Conservation (phyloP, 345 rosid genomes). For the Hibiscus tridactylites region DNA sequence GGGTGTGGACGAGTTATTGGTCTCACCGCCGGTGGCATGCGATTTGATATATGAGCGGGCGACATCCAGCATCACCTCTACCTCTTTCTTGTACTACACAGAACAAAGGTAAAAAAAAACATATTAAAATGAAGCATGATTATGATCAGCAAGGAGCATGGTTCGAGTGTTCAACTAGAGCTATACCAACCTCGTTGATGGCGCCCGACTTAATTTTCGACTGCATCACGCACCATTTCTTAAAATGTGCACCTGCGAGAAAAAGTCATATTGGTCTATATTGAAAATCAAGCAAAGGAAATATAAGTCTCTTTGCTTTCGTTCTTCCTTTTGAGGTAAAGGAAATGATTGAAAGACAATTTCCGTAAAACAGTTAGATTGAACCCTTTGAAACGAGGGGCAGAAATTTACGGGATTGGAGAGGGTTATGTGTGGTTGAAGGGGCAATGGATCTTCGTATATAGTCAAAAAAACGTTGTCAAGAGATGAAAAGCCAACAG, state of each 20-base stretch:
- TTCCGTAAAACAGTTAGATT: neutral
- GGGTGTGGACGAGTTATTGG: constrained; percentile 12
- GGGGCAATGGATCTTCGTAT: neutral
- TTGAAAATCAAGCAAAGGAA: too few species aligned
- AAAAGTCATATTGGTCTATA: too few species aligned
- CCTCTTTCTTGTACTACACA: constrained; percentile 80
- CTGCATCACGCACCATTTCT: constrained; percentile 99
- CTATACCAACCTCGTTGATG: constrained; percentile 54
- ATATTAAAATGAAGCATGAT: neutral
- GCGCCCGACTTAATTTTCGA: constrained; percentile 90
- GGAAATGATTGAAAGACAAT: neutral
- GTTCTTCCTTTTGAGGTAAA: neutral
- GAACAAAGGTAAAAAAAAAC: neutral
- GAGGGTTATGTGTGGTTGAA: neutral
- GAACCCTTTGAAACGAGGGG: neutral
- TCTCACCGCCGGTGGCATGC: constrained; percentile 11
- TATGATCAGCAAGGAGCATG: neutral
- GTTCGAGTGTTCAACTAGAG: neutral
- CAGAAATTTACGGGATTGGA: neutral
- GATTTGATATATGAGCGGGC: constrained; percentile 27
- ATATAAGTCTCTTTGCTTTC: too few species aligned
- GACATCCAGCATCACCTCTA: constrained; percentile 44
- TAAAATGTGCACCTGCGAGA: constrained; percentile 79
- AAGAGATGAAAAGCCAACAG: neutral
- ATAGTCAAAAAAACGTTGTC: neutral